Evolutionary conservation across 73 alveolate genomes (phyloP).

Genomic region (Paramecium caudatum): DNA sequence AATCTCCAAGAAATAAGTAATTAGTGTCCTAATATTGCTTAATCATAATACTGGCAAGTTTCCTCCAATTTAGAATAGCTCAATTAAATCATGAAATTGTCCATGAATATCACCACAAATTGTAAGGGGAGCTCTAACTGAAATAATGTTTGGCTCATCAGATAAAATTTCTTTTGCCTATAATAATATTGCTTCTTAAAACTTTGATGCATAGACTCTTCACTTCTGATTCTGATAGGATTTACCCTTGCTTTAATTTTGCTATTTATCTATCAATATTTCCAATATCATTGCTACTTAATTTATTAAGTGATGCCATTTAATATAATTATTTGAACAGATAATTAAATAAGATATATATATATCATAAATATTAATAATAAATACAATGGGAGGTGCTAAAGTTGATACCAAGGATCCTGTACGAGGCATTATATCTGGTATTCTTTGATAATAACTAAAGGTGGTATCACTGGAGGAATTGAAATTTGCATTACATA

Average conservation of each 20-base stretch:
- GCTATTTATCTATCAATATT: slow-evolving; percentile 55
- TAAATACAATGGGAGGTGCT: slow-evolving; percentile 57
- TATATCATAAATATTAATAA: slow-evolving; percentile 42
- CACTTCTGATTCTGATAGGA: slow-evolving; percentile 85
- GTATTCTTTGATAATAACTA: neutral
- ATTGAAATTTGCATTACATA: slow-evolving; percentile 93
- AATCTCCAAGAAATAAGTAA: slow-evolving; percentile 92
- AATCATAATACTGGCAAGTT: slow-evolving; percentile 78
- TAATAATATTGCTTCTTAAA: neutral
- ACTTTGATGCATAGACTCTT: slow-evolving; percentile 83
- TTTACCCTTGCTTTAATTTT: slow-evolving; percentile 71
- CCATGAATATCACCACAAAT: slow-evolving; percentile 99
- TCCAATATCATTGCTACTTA: slow-evolving; percentile 55
- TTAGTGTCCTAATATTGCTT: slow-evolving; percentile 81
- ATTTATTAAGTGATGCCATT: slow-evolving; percentile 67
- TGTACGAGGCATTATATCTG: slow-evolving; percentile 62
- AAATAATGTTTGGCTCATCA: slow-evolving; percentile 82
- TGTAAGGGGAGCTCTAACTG: slow-evolving; percentile 90
- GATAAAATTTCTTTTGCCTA: slow-evolving; percentile 93
- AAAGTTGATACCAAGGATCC: slow-evolving; percentile 70
- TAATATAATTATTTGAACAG: slow-evolving; percentile 20
- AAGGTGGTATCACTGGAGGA: slow-evolving; percentile 96
- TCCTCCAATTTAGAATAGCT: slow-evolving; percentile 88
- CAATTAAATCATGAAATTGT: slow-evolving; percentile 95
- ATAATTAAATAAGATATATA: slow-evolving; percentile 40